Evolutionary conservation across 768 basidiomycete species (phyloP), one percentile per base, ranked within the genome.

Genomic region (Mycena pura): DNA sequence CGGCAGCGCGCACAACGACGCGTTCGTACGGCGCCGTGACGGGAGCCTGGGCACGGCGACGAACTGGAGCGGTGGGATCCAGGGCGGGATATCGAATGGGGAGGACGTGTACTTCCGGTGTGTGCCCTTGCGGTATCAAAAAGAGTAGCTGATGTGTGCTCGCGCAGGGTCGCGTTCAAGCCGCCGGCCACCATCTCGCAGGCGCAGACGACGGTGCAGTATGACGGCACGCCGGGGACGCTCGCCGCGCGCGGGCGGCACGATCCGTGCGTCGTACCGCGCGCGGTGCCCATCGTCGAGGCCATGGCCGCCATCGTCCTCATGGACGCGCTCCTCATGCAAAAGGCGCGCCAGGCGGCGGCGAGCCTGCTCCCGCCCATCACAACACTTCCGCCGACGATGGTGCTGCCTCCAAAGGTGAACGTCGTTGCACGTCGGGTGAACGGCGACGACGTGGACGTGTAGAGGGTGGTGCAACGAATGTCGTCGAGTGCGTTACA

Each of bases 101-200:
- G 95, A 99, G 80, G 88, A 93, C 70, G 90, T 99, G 69, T 99
- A 98, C 82, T 99, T 99, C 83, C 85, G 95, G 95, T 91, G 69
- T 65, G 85, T 70, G 24, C 36, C 44, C 31, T 22, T 29, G n/a
- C 11, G 5, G 22, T 7, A 8, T 19, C 39, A 15, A 29, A 2
- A 31, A 7, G 15, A n/a, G 21, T 21, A 25, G 1, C 27, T 41
- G n/a, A 25, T 15, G 10, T 31, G 8, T 41, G 14, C 22, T 38
- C 39, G 11, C n/a, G 27, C 22, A 97, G 95, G 57, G 84, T 98
- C 68, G 96, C 92, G 10, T 99, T 99, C 86, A 99, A 99, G 79
- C 94, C 94, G 17, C 97, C 97, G 55, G 97, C 97, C 45, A 99
- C 97, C 55, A 99, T 99, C 73, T 92, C 95, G 22, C 95, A 93